Evolutionary conservation across 2,329 filamentous ascomycete genomes (phyloP), one percentile per base, ranked within the genome.

Genomic region (Cladosporium sphaerospermum): DNA sequence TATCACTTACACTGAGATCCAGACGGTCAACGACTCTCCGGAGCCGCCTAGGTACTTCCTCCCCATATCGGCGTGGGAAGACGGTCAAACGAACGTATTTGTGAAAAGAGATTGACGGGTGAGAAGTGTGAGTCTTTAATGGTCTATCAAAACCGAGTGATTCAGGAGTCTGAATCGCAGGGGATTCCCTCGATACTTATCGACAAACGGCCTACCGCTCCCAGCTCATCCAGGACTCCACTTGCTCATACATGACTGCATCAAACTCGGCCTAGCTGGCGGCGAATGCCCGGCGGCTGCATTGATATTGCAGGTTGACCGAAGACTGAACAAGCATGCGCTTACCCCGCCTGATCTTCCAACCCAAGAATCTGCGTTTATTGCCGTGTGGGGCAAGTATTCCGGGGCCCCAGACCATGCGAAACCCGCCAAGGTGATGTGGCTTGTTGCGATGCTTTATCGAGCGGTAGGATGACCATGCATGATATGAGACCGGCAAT

Each of bases 1-100:
- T 31, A 5, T 19, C 4, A 39, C 60, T 39, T 14, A 61, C 57
- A 78, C 65, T 4, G 73, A 75, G 40, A 79, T 78, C 76, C 75
- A 78, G 13, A 78, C 67, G 1, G 76, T 78, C n/a, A 79, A 67
- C 28, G 67, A 63, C 55, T 76, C 70, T 32, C 76, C 76, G 40
- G 75, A 76, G 33, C 76, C 75, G 56, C 75, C 76, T 45, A 78
- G 71, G 55, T 78, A 79, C 59, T 71, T 74, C 42, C 71, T 71
- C 31, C 70, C 69, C 73, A 79, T 72, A 19, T 34, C 52, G 18
- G 14, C 45, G 19, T 28, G 14, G 14, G 14, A 16, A 16, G 14
- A 16, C 14, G 23, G 23, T 28, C 23, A 28, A 28, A 28, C 3
- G 23, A 28, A 28, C 4, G 23, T 28, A 28, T 28, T 28, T 28